phyloP scores from a whole-genome alignment of 2,329 filamentous ascomycete genomes.

The Penicillium olsonii region DNA sequence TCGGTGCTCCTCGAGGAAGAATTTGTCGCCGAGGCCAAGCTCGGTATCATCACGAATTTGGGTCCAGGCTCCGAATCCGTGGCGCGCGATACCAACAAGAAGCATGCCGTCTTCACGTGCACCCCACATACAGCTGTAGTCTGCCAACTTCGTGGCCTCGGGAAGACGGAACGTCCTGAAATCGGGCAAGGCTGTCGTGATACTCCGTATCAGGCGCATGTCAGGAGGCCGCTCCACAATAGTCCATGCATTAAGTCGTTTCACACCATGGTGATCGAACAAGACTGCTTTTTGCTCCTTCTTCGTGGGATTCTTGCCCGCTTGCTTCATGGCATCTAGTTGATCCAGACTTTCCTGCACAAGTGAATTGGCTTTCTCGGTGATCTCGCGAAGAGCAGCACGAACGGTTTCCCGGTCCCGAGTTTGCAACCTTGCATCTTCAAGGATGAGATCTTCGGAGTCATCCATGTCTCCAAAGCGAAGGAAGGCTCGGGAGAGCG shows the following conservation, averaged over 20 bases:
- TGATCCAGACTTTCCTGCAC: slow-evolving; percentile 71
- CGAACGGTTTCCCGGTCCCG: slow-evolving; percentile 80
- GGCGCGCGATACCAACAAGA: slow-evolving; percentile 85
- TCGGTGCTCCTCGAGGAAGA: slow-evolving; percentile 96
- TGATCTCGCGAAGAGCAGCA: slow-evolving; percentile 73
- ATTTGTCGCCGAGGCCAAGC: slow-evolving; percentile 81
- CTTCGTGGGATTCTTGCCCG: slow-evolving; percentile 83
- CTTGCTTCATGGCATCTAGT: slow-evolving; percentile 64
- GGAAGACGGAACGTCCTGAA: slow-evolving; percentile 80
- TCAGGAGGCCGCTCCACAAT: slow-evolving; percentile 89
- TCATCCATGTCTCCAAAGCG: slow-evolving; percentile 90
- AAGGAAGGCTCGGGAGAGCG: slow-evolving; percentile 86
- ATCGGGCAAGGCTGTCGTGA: slow-evolving; percentile 66
- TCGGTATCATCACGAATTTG: slow-evolving; percentile 91
- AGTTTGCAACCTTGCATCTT: slow-evolving; percentile 79
- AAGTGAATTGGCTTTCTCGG: slow-evolving; percentile 69
- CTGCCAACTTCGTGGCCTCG: slow-evolving; percentile 87
- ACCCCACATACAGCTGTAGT: slow-evolving; percentile 91
- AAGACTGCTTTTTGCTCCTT: slow-evolving; percentile 97
- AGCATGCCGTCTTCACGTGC: slow-evolving; percentile 96
- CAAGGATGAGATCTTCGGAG: slow-evolving; percentile 80
- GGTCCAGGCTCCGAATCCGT: slow-evolving; percentile 94
- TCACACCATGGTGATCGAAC: slow-evolving; percentile 90
- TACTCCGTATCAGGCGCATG: slow-evolving; percentile 77
- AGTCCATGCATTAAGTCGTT: slow-evolving; percentile 94